Base-by-base conservation (phyloP, 1,284 basidiomycete species). In the Leccinum griseonigrum region DNA sequence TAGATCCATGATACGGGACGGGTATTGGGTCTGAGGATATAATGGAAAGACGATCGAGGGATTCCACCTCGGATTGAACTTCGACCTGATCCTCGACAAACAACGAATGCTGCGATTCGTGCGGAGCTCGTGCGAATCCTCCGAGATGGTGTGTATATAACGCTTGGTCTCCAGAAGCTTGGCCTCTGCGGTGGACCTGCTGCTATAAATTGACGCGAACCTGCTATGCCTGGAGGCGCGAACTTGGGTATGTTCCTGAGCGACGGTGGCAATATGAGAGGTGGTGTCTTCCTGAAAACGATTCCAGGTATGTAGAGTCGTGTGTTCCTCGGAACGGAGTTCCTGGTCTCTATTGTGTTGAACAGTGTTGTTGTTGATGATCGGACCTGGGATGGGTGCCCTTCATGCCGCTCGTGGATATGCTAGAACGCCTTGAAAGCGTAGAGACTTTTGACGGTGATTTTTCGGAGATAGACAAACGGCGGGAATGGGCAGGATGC, bases 1-100 rank as follows among this genome's bases (percentile, higher is more conserved):
- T 75, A 29, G 74, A 76, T 43, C 75, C 73, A 51, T 76, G 71
- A 54, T 67, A 76, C 13, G 74, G 76, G 58, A 76, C 64, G 14
- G 76, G 74, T 29, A 75, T 56, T 36, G 74, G 74, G n/a, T 66
- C 75, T 43, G 66, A 65, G 18, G 74, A 75, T 51, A 56, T 13
- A 31, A 75, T 69, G 26, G 71, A 73, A 26, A 75, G 64, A 43
- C 63, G 63, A 43, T 50, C 50, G 16, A 66, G 63, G 34, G 74
- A 74, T 51, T 66, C 71, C 56, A 64, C 60, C 8, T 75, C 71
- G 34, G 67, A 69, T 56, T 48, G 46, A 26, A 48, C 46, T 14
- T 48, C 46, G 22, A 48, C 46, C 13, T 61, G 63, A 51, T 13
- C 59, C 22, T 73, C 69, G 28, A 56, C 50, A 46, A 9, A 58